Evolutionary conservation across 345 rosid species (phyloP), one percentile per base, ranked within the genome.

Genomic region (Pseudoturritis turrita): DNA sequence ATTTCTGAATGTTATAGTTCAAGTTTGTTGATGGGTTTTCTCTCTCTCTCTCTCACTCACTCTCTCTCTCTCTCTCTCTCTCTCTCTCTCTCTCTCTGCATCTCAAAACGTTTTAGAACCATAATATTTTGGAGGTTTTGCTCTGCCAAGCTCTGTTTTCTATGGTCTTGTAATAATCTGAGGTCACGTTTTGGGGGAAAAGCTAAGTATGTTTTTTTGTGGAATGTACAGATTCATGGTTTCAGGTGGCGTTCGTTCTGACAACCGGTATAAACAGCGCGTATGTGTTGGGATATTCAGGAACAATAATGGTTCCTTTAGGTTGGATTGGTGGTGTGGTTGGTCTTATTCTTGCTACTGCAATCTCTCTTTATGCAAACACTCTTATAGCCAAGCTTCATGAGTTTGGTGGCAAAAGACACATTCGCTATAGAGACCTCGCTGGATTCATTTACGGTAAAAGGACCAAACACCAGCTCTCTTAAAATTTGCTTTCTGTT

Each of bases 191-290:
- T 39, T 59, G 54, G 22, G 23, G 50, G 22, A 26, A 43, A 56
- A 57, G 67, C 67, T 74, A 39, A 67, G 28, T 31, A 29, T 52
- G 56, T 36, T 21, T 54, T 44, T 62, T 10, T 33, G 65, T 61
- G 65, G 65, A 37, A 52, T 62, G 44, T 75, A 59, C 83, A 95
- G 99, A 95, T 81, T 89, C 99, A 73, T 95, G 97, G 97, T 70
- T 85, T 68, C 99, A 91, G 76, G 93, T 83, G 62, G 87, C 90
- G 29, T 89, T 91, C 44, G 87, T 95, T 22, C 81, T 95, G 55
- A 88, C 97, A 12, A 89, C 93, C 0, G 89, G 96, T n/a, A 54
- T 91, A 66, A 95, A 95, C 88, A 95, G 96, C 52, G 96, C 88
- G 0, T 95, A 82, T 79, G 93, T 91, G 56, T 78, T 95, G 79